Percentiles rank a stretch among this genome's conserved stretches.
Conservation (phyloP, 176 grass and related monocot species). For the Oryza rufipogon region DNA sequence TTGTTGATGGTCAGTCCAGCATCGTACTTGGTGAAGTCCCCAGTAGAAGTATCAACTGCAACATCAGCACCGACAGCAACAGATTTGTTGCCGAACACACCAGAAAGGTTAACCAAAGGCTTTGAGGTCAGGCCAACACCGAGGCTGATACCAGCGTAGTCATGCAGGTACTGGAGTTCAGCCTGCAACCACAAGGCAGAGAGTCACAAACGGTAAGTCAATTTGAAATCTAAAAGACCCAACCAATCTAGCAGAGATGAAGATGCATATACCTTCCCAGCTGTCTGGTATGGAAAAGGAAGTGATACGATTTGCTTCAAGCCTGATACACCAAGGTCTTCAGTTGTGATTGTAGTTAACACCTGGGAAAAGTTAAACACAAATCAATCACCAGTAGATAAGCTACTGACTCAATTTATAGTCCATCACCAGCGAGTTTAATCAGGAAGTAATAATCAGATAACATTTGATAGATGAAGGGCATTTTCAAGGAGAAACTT, state of each 20-base stretch:
- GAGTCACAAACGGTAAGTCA: background rate
- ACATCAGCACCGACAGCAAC: constrained; percentile 70
- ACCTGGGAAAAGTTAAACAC: constrained; percentile 45
- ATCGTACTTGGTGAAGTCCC: constrained; percentile 69
- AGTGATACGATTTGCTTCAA: constrained; percentile 64
- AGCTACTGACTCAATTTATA: background rate
- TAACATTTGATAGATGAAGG: background rate
- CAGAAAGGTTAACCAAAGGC: constrained; percentile 70
- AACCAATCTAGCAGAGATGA: constrained; percentile 6
- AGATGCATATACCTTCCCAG: constrained; percentile 57
- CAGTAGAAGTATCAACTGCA: constrained; percentile 61
- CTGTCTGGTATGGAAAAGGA: constrained; percentile 54
- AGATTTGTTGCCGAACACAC: constrained; percentile 56
- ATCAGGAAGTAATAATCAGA: background rate
- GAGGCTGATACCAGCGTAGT: constrained; percentile 62
- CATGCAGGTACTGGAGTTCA: constrained; percentile 78
- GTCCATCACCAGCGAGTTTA: background rate
- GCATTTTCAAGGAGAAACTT: constrained; percentile 20
- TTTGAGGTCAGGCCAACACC: constrained; percentile 58
- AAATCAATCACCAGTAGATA: background rate
- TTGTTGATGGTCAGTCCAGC: constrained; percentile 57
- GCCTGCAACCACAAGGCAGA: constrained; percentile 48
- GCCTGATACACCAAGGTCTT: constrained; percentile 53
- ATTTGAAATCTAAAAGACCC: background rate
- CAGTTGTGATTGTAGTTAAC: constrained; percentile 56